These are phyloP conservation scores for Oryza glumipatula DNA, from an alignment of 176 grass and related monocot genomes.

Conservation along the genomic window DNA sequence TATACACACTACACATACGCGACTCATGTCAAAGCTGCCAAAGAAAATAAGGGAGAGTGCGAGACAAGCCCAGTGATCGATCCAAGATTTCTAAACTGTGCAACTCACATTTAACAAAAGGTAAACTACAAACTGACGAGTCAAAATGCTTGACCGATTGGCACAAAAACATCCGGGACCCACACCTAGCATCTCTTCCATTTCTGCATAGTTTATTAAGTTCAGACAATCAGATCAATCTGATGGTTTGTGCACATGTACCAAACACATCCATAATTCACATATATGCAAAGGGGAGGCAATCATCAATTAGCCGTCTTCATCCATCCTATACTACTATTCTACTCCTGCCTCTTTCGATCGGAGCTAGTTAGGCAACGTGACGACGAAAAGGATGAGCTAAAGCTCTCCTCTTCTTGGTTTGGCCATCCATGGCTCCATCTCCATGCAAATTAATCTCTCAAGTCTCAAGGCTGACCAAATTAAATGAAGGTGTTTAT, in stretches of 20 bases:
- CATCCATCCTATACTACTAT: neutral
- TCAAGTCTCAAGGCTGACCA: neutral
- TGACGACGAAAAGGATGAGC: neutral
- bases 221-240: neutral
- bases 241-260: constrained; percentile 7
- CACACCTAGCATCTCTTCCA: neutral
- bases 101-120: neutral
- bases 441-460: neutral
- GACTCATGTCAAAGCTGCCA: neutral
- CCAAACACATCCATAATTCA: neutral
- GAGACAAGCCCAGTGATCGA: too few species aligned
- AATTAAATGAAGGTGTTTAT: neutral
- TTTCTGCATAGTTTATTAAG: neutral
- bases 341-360: neutral
- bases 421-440: constrained; percentile 26
- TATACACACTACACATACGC: too few species aligned
- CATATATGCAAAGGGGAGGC: neutral
- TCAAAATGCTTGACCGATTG: neutral
- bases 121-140: neutral
- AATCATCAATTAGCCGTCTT: neutral
- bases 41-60: neutral
- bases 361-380: neutral
- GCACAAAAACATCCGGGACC: neutral
- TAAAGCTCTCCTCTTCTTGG: neutral
- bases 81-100: neutral